phyloP scores from a whole-genome alignment of 2,329 filamentous ascomycete species.

The Fusarium metavorans region DNA sequence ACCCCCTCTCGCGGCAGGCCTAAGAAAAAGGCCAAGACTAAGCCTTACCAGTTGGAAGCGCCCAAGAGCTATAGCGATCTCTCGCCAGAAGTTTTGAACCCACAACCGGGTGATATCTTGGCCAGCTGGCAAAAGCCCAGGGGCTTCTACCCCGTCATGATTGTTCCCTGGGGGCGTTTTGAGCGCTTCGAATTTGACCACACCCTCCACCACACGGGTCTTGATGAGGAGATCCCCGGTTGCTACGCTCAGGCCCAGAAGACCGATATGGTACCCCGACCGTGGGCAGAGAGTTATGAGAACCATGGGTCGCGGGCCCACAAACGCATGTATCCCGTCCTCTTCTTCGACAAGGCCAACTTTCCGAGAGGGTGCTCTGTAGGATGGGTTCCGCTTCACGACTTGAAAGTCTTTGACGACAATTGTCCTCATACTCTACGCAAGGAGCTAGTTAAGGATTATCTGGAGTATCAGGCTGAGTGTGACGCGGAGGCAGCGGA shows the following conservation, averaged over 20 bases:
- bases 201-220: background rate
- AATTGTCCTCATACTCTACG: background rate
- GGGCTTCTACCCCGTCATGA: background rate
- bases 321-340: background rate
- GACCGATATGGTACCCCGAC: background rate
- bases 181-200: background rate
- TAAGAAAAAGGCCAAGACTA: background rate
- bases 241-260: background rate
- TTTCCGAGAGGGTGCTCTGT: background rate
- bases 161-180: background rate
- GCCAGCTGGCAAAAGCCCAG: background rate
- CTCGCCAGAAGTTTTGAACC: background rate
- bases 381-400: background rate
- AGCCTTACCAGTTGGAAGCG: background rate
- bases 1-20: background rate
- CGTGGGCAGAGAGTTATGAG: background rate
- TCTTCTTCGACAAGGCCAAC: background rate
- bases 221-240: background rate
- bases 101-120: conserved; percentile 1
- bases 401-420: background rate
- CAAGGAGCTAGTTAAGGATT: background rate
- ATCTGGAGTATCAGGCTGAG: background rate
- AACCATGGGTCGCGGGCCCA: background rate
- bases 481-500: background rate
- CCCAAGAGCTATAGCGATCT: background rate